A percentile compares a stretch with the other conserved stretches of the same genome.
These are phyloP conservation scores for Westerdykella aurantiaca DNA, from an alignment of 2,329 filamentous ascomycete species.

Conservation along the genomic window DNA sequence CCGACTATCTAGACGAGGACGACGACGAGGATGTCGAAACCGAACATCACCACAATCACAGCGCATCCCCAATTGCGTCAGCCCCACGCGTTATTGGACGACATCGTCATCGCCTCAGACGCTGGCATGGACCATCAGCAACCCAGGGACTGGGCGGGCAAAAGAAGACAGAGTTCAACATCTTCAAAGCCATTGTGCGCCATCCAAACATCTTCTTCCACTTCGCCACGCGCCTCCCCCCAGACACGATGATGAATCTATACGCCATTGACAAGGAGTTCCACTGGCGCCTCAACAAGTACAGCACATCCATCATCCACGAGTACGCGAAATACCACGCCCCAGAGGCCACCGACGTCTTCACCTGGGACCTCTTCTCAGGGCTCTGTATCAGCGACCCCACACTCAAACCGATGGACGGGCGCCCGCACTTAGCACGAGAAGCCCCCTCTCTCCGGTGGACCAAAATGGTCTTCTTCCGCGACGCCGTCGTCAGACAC, in stretches of 20 bases:
- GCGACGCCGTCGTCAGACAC: constrained; percentile 46
- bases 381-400: constrained; percentile 57
- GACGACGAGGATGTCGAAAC: no score
- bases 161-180: constrained; percentile 18
- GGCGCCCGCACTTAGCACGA: constrained; percentile 23
- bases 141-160: no score
- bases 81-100: no score
- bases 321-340: constrained; percentile 51
- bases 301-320: constrained; percentile 52
- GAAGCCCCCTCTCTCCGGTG: constrained; percentile 60
- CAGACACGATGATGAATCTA: constrained; percentile 21
- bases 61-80: no score
- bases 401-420: constrained; percentile 41
- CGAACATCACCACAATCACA: no score
- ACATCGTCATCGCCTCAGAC: no score
- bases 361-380: constrained; percentile 56
- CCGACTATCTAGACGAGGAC: no score
- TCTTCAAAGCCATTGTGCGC: constrained; percentile 31
- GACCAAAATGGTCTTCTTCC: constrained; percentile 57
- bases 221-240: constrained; percentile 23
- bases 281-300: constrained; percentile 41
- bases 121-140: no score
- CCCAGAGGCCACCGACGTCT: constrained; percentile 52
- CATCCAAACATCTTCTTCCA: constrained; percentile 35
- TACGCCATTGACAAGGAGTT: constrained; percentile 39